Percentiles rank a stretch among this genome's conserved stretches.
Conservation (phyloP, 2,329 filamentous ascomycete species). For the Tolypocladium tropicale region DNA sequence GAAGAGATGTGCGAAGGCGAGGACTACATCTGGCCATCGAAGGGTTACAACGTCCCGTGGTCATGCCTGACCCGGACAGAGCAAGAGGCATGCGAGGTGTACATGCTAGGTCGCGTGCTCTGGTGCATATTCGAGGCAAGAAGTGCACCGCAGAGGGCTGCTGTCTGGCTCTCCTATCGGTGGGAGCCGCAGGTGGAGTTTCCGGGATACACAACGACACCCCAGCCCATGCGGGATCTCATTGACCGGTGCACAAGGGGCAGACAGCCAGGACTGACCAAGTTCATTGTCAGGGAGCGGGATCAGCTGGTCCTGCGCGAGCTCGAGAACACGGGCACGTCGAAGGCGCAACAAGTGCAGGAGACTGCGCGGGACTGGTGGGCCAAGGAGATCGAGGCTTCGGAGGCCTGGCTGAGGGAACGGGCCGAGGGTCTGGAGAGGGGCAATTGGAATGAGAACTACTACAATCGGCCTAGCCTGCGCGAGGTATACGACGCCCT, state of each 20-base stretch:
- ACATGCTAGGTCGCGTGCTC: constrained; percentile 50
- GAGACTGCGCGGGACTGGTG: constrained; percentile 36
- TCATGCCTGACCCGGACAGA: constrained; percentile 38
- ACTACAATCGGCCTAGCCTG: constrained; percentile 36
- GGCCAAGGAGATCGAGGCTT: constrained; percentile 33
- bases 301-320: constrained; percentile 35
- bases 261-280: constrained; percentile 32
- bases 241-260: constrained; percentile 44
- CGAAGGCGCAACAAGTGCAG: constrained; percentile 23
- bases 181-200: constrained; percentile 48
- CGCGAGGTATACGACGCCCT: constrained; percentile 28
- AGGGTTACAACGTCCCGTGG: constrained; percentile 48
- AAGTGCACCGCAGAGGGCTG: constrained; percentile 44
- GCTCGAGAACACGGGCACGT: constrained; percentile 18
- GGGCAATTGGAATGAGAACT: constrained; percentile 40
- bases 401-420: constrained; percentile 34
- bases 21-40: constrained; percentile 34
- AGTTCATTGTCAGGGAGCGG: constrained; percentile 30
- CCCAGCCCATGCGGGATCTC: constrained; percentile 31
- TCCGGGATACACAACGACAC: constrained; percentile 39
- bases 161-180: constrained; percentile 49
- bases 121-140: constrained; percentile 55
- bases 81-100: constrained; percentile 48
- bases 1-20: constrained; percentile 27
- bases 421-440: constrained; percentile 26